phyloP scores from a whole-genome alignment of 495 filamentous ascomycete species.

The Penicillium verhagenii region DNA sequence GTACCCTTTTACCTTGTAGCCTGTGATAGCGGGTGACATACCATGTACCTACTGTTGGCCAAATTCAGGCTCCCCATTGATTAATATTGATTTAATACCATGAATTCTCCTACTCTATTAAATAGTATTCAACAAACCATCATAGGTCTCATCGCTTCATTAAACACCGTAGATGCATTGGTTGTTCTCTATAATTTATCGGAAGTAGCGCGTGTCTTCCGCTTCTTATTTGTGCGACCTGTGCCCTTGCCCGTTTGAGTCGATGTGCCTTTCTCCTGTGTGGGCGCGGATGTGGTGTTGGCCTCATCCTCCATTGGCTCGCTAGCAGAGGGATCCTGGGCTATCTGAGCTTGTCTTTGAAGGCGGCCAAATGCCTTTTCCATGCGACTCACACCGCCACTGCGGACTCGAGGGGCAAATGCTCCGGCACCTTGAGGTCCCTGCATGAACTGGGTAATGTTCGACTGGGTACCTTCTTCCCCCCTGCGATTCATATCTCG shows the following conservation, averaged over 20 bases:
- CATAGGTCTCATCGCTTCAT: no score
- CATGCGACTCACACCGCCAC: slow-evolving; percentile 71
- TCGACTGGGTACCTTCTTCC: slow-evolving; percentile 87
- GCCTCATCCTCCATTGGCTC: slow-evolving; percentile 2
- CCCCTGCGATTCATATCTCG: slow-evolving; percentile 87
- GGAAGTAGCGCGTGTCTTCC: slow-evolving; percentile 9
- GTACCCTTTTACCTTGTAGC: no score
- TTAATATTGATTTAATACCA: no score
- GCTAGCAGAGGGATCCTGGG: not conserved
- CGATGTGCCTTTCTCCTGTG: not conserved
- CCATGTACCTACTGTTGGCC: no score
- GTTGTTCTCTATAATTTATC: not conserved
- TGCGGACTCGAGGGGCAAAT: slow-evolving; percentile 72
- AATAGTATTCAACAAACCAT: no score
- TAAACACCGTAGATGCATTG: not conserved
- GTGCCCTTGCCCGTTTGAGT: not conserved
- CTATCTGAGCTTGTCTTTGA: slow-evolving; percentile 50
- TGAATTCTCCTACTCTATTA: no score
- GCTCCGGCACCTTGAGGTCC: slow-evolving; percentile 63
- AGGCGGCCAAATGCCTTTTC: slow-evolving; percentile 72
- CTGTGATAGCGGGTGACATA: no score
- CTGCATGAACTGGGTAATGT: slow-evolving; percentile 88
- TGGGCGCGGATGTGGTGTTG: not conserved
- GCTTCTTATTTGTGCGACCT: slow-evolving; percentile 17
- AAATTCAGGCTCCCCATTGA: no score